Evolutionary conservation across 306 rosid species (phyloP).

Genomic region (Pterocarpus santalinus): DNA sequence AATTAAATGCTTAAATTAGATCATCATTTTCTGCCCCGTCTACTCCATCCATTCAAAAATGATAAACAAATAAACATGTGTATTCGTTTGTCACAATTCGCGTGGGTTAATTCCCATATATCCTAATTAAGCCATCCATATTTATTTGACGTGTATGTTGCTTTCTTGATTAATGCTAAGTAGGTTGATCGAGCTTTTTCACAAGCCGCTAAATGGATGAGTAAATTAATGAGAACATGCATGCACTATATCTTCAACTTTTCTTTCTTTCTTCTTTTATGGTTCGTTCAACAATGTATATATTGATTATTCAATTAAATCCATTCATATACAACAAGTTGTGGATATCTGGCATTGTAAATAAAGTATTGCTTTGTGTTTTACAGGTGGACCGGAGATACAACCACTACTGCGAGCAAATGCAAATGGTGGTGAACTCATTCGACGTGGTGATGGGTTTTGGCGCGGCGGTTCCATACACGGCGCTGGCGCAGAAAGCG

Average conservation of each 20-base stretch:
- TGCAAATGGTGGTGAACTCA: slow-evolving; percentile 96
- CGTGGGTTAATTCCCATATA: slow-evolving; percentile 14
- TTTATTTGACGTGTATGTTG: slow-evolving; percentile 25
- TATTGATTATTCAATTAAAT: neutral
- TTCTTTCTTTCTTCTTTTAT: neutral
- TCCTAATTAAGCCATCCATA: slow-evolving; percentile 23
- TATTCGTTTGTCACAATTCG: slow-evolving; percentile 2
- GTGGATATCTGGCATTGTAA: neutral
- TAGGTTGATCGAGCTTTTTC: slow-evolving; percentile 36
- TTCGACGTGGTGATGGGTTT: slow-evolving; percentile 92
- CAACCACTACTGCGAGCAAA: slow-evolving; percentile 92
- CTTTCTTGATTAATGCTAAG: slow-evolving; percentile 40
- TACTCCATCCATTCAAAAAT: slow-evolving; percentile 32
- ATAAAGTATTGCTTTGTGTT: neutral
- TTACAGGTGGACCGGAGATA: slow-evolving; percentile 92
- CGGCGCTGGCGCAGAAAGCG: slow-evolving; percentile 92
- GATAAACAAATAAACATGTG: neutral
- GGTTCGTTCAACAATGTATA: neutral
- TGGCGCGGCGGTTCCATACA: slow-evolving; percentile 95
- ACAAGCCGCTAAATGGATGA: slow-evolving; percentile 37
- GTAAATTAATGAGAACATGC: slow-evolving; percentile 40
- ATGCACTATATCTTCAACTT: neutral
- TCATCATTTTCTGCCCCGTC: slow-evolving; percentile 1
- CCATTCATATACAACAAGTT: neutral
- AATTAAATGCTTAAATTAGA: slow-evolving; percentile 29